These are phyloP conservation scores for Fusarium xylarioides DNA, from an alignment of 2,329 filamentous ascomycete species.

Conservation along the genomic window DNA sequence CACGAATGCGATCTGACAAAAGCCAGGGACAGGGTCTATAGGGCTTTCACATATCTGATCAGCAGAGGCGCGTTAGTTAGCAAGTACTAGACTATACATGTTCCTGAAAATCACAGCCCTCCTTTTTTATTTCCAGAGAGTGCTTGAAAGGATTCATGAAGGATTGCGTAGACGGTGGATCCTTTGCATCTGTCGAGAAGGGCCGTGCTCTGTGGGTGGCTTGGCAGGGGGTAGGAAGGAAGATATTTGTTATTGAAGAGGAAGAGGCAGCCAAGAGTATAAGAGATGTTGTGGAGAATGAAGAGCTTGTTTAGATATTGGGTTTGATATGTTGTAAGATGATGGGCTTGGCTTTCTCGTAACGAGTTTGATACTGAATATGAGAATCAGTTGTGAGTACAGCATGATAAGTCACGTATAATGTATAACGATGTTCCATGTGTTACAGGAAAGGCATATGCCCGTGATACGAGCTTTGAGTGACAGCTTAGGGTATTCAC, in stretches of 20 bases:
- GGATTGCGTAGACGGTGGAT: constrained; percentile 32
- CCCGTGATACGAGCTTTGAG: background rate
- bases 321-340: background rate
- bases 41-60: constrained; percentile 5
- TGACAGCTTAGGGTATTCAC: background rate
- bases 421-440: background rate
- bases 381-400: background rate
- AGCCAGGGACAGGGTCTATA: constrained; percentile 2
- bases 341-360: background rate
- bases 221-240: constrained; percentile 17
- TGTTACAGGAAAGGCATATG: constrained; percentile 1
- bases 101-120: constrained; percentile 19
- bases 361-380: background rate
- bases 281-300: background rate
- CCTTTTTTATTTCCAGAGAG: background rate
- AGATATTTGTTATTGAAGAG: constrained; percentile 6
- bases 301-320: background rate
- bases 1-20: constrained; percentile 4
- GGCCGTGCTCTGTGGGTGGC: constrained; percentile 29
- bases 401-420: background rate
- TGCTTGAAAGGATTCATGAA: constrained; percentile 2
- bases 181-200: constrained; percentile 29
- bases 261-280: constrained; percentile 31
- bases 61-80: background rate
- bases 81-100: background rate